Evolutionary conservation across 2,329 filamentous ascomycete genomes (phyloP), one percentile per base, ranked within the genome.

Genomic region (Calonectria hongkongensis): DNA sequence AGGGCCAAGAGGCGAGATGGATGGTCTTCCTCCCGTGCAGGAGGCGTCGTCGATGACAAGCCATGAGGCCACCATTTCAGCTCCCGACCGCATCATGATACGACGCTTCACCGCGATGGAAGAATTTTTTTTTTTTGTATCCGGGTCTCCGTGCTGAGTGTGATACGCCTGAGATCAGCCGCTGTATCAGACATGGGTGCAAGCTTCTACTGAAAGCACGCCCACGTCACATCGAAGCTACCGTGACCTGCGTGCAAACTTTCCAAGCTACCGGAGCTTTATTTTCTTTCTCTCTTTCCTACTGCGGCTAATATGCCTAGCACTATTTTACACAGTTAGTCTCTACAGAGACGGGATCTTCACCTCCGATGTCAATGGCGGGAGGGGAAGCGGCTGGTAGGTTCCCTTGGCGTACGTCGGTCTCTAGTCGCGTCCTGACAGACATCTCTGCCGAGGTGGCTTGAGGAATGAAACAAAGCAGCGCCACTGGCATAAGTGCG

Each of bases 401-500:
- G 21, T 45, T 45, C 64, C 41, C 56, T 69, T 69, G 45, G 66
- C 66, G 66, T 58, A 64, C 56, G 50, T 64, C 13, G 27, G 58
- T 47, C 47, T 69, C 64, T 54, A 66, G 51, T 47, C 50, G 21
- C 30, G 6, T 54, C 25, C 36, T 51, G 48, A 12, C 18, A 30
- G 33, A 45, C 41, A 65, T 41, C 54, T 47, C 33, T 66, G 56
- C 68, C 27, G 30, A 39, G 28, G 68, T 66, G 33, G 62, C 48
- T 62, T 39, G 51, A 41, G 47, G 69, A 71, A 73, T 77, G 74
- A 78, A 70, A 79, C 74, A 72, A 65, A 36, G 69, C 62, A 47
- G 60, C 73, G 47, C 63, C 65, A 63, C 50, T 21, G 43, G 25
- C 43, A 56, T 45, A 25, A 56, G 60, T 64, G 62, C 64, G 64